Base-by-base conservation (phyloP, 805 yeast genomes). In the Suhomyces vadensis region DNA sequence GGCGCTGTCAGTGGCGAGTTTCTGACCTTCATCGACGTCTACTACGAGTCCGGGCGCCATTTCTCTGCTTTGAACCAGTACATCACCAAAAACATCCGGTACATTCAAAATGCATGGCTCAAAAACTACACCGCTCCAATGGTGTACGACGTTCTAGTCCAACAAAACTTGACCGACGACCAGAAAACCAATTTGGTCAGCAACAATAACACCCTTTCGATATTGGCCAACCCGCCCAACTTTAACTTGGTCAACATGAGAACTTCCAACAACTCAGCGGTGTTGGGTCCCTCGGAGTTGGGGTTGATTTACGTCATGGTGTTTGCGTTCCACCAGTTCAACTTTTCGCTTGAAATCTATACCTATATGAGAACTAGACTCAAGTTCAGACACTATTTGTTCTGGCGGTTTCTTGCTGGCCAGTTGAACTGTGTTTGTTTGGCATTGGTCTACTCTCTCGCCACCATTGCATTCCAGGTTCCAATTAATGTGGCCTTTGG, bases 321-420 rank as follows among this genome's bases (percentile, higher is more conserved):
- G 20, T 63, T 65, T 43, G 56, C 69, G 17, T 60, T 65, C 49
- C 67, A 65, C 45, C 70, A 65, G 48, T 65, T 61, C 54, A 63
- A 64, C 39, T 65, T 65, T 45, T 56, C 65, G 3, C 44, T 54
- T 3, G 65, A 61, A 35, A 51, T 65, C 24, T 60, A 57, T 43
- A 43, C 46, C 17, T 47, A 44, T 24, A 53, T 65, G 45, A 47
- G 55, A 17, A 39, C 53, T 4, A 40, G 41, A 24, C 53, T 65
- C 25, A 55, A 53, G 27, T 58, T 55, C 47, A 55, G 48, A 31
- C 59, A 59, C 31, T 65, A 53, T 46, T 20, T 65, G n/a, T 45
- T 51, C 24, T 65, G 57, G 54, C 51, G 71, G 13, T 27, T 63
- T 9, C 11, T 61, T 2, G 56, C 65, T 7, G 57, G 69, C n/a